Base-by-base conservation (phyloP, 108 stramenopile species). In the Skeletonema marinoi region DNA sequence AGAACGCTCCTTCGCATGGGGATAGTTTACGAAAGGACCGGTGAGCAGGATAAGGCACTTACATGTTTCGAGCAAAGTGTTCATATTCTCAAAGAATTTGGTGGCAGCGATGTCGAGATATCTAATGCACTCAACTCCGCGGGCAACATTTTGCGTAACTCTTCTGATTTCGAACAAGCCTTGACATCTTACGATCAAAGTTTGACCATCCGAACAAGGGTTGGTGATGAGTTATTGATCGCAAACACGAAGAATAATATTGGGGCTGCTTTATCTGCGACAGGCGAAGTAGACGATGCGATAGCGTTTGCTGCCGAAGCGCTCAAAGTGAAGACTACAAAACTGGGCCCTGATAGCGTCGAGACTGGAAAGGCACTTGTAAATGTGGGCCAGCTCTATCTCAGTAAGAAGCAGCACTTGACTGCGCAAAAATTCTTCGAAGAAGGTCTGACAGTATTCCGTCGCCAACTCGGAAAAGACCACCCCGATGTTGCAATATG, bases 221-320 rank as follows among this genome's bases (percentile, higher is more conserved):
- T 62, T 36, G 78, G 82, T 44, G 81, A 86, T 33, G 60, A 80
- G 19, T 31, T 78, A 39, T 77, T 64, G 48, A 70, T 83, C 46
- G 85, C 82, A 10, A 83, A 77, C 70, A 78, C 79, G 8, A 86
- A 83, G 67, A 83, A 80, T 56, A 80, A 79, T 38, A 86, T 86
- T 33, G 85, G 82, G 14, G 48, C 82, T 0, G 72, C 74, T 3
- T 70, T 86, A 21, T 58, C 70, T 14, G 51, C 70, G 12, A 46
- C 68, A 31, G 75, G 69, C 9, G 56, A 81, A 19, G 35, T 65
- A 7, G 75, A 80, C 54, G 68, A 67, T 38, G 82, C 86, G 6
- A 67, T 78, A 44, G 69, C 64, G 12, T 84, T 83, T 73, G 77
- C 68, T 36, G 82, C 82, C 3, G 78, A 76, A 32, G 78, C 79